A percentile compares a stretch with the other conserved stretches of the same genome.
Evolutionary conservation across 352 stramenopile genomes (phyloP).

Genomic region (Phytophthora idaei): DNA sequence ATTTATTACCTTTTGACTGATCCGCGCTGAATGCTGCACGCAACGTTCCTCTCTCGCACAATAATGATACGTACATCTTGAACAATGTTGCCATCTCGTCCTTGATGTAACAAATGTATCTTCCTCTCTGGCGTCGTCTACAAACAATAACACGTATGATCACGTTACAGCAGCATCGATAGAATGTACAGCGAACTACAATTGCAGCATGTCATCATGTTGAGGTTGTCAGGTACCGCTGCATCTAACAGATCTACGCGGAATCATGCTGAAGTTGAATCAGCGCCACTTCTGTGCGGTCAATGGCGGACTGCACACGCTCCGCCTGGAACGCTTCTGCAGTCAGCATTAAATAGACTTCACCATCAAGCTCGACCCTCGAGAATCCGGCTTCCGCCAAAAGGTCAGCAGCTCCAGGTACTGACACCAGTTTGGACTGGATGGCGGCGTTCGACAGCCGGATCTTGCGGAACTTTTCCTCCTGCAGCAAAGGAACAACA

Average conservation of each 20-base stretch:
- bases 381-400: constrained; percentile 64
- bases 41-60: background rate
- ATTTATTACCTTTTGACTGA: background rate
- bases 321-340: constrained; percentile 40
- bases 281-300: constrained; percentile 67
- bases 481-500: constrained; percentile 32
- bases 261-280: constrained; percentile 73
- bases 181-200: constrained; percentile 3
- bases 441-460: constrained; percentile 64
- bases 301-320: constrained; percentile 60
- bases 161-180: background rate
- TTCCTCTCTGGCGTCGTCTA: background rate
- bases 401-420: constrained; percentile 60
- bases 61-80: constrained; percentile 3
- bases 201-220: constrained; percentile 24
- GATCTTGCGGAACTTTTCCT: constrained; percentile 77
- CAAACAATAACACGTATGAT: background rate
- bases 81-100: background rate
- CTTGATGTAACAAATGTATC: background rate
- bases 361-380: constrained; percentile 45
- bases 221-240: constrained; percentile 14
- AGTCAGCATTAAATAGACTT: constrained; percentile 63
- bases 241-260: constrained; percentile 21
- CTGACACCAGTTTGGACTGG: constrained; percentile 67
- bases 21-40: background rate